A percentile compares a stretch with the other conserved stretches of the same genome.
Evolutionary conservation across 192 early-diverging fungal species (phyloP).

Genomic region (Coemansia sp.): DNA sequence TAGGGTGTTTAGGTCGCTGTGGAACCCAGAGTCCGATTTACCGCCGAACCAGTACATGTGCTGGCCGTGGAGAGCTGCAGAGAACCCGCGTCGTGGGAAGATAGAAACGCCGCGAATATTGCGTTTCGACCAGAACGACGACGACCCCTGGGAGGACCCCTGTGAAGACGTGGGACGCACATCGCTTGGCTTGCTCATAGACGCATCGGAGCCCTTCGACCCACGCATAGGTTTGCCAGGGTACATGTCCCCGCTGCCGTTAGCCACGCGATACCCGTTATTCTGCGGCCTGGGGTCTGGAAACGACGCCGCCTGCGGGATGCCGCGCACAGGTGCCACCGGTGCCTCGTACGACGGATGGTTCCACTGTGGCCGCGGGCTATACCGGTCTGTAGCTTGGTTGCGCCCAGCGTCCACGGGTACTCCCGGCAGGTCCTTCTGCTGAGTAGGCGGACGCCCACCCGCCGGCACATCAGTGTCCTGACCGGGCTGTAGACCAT

Average conservation of each 20-base stretch:
- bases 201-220: background rate
- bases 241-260: slow-evolving; percentile 6
- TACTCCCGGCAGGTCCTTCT: background rate
- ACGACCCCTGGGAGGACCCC: background rate
- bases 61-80: slow-evolving; percentile 39
- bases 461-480: slow-evolving; percentile 17
- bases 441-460: slow-evolving; percentile 5
- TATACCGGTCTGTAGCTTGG: background rate
- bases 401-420: background rate
- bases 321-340: background rate
- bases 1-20: slow-evolving; percentile 44
- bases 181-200: background rate
- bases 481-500: slow-evolving; percentile 12
- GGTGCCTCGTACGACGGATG: slow-evolving; percentile 1
- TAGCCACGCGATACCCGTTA: slow-evolving; percentile 2
- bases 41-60: slow-evolving; percentile 51
- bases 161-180: background rate
- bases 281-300: slow-evolving; percentile 22
- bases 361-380: slow-evolving; percentile 1
- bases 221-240: background rate
- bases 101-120: slow-evolving; percentile 19
- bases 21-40: slow-evolving; percentile 34
- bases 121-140: slow-evolving; percentile 48
- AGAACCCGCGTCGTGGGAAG: slow-evolving; percentile 55
- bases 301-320: slow-evolving; percentile 24